Evolutionary conservation across 2,329 filamentous ascomycete genomes (phyloP).

Genomic region (Daldinia sp.): DNA sequence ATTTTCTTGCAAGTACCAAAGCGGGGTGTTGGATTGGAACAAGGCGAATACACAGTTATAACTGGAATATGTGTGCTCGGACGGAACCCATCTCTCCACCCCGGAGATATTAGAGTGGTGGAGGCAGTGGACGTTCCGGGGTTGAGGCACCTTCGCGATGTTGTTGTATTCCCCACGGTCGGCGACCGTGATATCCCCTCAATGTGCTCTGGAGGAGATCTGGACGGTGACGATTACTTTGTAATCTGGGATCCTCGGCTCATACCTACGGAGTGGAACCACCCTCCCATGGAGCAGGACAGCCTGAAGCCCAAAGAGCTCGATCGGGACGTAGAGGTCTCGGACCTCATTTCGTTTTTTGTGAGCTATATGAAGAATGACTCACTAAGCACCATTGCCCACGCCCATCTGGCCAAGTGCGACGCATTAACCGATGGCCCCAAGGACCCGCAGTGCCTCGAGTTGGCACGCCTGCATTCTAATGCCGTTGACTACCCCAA

Average conservation of each 20-base stretch:
- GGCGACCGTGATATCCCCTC: constrained; percentile 87
- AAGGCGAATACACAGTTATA: constrained; percentile 68
- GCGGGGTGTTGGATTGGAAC: constrained; percentile 60
- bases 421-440: constrained; percentile 72
- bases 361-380: constrained; percentile 94
- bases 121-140: constrained; percentile 77
- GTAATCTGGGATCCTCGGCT: constrained; percentile 88
- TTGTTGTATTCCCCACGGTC: constrained; percentile 84
- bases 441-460: constrained; percentile 73
- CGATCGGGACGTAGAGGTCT: constrained; percentile 69
- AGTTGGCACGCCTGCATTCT: constrained; percentile 83
- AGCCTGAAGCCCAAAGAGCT: constrained; percentile 64
- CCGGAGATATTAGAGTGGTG: constrained; percentile 90
- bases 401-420: constrained; percentile 79
- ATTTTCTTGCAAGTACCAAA: constrained; percentile 87
- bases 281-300: constrained; percentile 79
- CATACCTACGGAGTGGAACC: constrained; percentile 73
- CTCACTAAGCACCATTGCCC: constrained; percentile 79
- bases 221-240: constrained; percentile 96
- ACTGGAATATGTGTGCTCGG: constrained; percentile 83
- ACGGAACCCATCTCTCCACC: constrained; percentile 92
- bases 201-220: constrained; percentile 95
- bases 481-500: constrained; percentile 95
- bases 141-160: constrained; percentile 81
- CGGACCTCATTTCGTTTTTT: constrained; percentile 85